Percentiles rank a stretch among this genome's conserved stretches.
Evolutionary conservation across 148 eudicot species (phyloP).

Genomic region (Rhododendron henanense): DNA sequence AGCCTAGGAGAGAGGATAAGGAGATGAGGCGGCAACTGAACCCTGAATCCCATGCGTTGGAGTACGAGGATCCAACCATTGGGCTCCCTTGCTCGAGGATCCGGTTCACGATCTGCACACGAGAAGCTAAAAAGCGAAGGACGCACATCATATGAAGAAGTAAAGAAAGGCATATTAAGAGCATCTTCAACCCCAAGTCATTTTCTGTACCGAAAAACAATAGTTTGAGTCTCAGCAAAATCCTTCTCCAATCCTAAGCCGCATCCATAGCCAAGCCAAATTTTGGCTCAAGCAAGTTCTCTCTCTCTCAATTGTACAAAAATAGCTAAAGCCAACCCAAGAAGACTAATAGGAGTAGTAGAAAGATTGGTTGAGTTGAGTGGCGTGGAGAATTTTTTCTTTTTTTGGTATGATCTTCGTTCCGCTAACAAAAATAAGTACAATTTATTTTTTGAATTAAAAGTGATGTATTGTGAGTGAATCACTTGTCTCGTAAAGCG

Average conservation of each 20-base stretch:
- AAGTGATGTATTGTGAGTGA: too few species aligned
- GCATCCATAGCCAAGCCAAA: background rate
- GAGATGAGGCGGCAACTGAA: background rate
- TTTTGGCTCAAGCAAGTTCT: background rate
- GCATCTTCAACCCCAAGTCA: background rate
- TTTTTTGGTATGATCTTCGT: too few species aligned
- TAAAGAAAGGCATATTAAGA: background rate
- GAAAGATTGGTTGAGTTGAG: background rate
- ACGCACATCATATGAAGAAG: background rate
- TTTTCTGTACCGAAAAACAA: background rate
- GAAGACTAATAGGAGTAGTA: background rate
- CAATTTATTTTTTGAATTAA: too few species aligned
- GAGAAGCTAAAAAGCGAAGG: background rate
- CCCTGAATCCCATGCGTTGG: background rate
- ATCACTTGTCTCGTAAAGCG: too few species aligned
- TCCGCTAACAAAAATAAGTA: too few species aligned
- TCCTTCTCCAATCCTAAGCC: background rate
- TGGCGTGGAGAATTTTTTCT: background rate
- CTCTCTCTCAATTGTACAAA: background rate
- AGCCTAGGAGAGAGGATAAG: background rate
- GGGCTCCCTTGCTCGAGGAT: background rate
- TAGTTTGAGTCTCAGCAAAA: background rate
- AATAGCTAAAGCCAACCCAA: background rate
- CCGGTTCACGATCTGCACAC: background rate
- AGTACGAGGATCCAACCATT: background rate